These are phyloP conservation scores for Globisporangium canariense DNA, from an alignment of 352 stramenopile genomes.

Conservation along the genomic window DNA sequence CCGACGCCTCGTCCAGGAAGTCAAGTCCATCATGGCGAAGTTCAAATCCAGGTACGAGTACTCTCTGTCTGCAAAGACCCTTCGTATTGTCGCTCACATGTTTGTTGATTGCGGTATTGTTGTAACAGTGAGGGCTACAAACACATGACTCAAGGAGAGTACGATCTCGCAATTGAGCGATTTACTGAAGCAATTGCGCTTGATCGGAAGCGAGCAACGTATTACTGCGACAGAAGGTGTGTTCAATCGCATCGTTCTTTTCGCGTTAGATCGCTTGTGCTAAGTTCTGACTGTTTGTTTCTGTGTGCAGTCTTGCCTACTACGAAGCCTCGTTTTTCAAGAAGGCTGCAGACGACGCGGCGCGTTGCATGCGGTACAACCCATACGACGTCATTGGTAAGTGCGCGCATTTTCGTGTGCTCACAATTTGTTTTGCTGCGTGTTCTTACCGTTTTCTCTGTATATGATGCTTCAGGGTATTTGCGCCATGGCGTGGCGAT, in stretches of 20 bases:
- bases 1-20: constrained; percentile 47
- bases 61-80: not conserved
- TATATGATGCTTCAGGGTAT: constrained; percentile 56
- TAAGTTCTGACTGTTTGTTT: not conserved
- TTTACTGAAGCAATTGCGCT: constrained; percentile 91
- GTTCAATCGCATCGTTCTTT: not conserved
- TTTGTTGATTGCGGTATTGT: not conserved
- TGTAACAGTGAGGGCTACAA: constrained; percentile 82
- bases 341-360: constrained; percentile 87
- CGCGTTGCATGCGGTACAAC: constrained; percentile 90
- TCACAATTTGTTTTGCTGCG: not conserved
- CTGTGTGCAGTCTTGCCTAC: constrained; percentile 53
- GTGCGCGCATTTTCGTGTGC: not conserved
- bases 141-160: constrained; percentile 89
- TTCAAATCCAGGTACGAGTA: constrained; percentile 33
- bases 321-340: constrained; percentile 58
- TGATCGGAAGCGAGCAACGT: constrained; percentile 85
- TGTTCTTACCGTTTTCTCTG: not conserved
- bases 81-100: not conserved
- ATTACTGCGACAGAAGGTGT: constrained; percentile 90
- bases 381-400: constrained; percentile 90
- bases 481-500: constrained; percentile 90
- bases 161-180: constrained; percentile 86
- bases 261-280: not conserved
- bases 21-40: constrained; percentile 63